Conservation (phyloP, 139 green algal genomes). For the Tetradesmus lagerheimii region DNA sequence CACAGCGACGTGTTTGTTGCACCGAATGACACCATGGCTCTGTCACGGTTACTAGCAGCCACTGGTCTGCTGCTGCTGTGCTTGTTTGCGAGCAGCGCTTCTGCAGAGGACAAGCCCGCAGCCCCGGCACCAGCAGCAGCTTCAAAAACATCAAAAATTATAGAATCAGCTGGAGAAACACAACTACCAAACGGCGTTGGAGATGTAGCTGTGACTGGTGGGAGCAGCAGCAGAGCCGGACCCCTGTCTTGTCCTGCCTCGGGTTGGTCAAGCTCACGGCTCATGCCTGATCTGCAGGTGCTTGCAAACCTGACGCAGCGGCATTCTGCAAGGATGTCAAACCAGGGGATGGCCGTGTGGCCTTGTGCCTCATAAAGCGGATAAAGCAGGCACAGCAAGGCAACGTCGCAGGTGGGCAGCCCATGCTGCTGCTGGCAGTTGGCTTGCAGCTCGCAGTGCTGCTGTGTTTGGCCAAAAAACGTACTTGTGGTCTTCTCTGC, state of each 20-base stretch:
- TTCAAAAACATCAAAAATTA: slow-evolving; percentile 59
- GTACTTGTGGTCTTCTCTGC: not conserved
- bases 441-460: not conserved
- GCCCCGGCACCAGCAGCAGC: slow-evolving; percentile 8
- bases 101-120: not conserved
- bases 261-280: slow-evolving; percentile 1
- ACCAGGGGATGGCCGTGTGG: slow-evolving; percentile 59
- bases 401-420: slow-evolving; percentile 57
- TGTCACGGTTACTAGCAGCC: not conserved
- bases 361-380: slow-evolving; percentile 59
- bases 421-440: not conserved
- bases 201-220: slow-evolving; percentile 53
- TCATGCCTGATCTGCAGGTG: slow-evolving; percentile 48
- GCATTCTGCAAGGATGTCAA: slow-evolving; percentile 65
- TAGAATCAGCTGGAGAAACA: slow-evolving; percentile 54
- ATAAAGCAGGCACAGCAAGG: slow-evolving; percentile 54
- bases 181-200: slow-evolving; percentile 57
- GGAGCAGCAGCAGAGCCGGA: not conserved
- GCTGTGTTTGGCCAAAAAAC: not conserved
- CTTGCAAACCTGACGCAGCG: slow-evolving; percentile 59
- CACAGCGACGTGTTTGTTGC: not conserved
- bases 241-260: not conserved
- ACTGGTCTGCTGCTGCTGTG: not conserved
- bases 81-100: slow-evolving; percentile 17
- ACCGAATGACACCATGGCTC: slow-evolving; percentile 2